Conservation (phyloP, 495 filamentous ascomycete species). For the Hypoxylon intermedium region DNA sequence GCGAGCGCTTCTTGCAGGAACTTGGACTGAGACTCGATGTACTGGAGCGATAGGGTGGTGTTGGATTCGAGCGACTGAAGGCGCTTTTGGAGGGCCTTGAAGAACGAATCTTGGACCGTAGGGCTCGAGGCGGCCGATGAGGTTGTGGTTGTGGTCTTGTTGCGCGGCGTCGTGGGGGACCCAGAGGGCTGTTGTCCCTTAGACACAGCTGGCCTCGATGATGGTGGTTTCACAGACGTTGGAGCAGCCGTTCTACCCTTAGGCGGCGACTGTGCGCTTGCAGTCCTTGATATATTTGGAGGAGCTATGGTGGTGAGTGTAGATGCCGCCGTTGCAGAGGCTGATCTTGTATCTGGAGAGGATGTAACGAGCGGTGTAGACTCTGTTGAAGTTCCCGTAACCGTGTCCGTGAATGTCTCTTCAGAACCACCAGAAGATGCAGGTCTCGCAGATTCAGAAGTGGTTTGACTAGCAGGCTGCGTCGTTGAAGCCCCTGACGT, state of each 20-base stretch:
- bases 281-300: constrained; percentile 38
- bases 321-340: constrained; percentile 21
- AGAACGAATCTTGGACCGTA: constrained; percentile 94
- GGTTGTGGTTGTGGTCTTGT: constrained; percentile 55
- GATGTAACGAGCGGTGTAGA: constrained; percentile 10
- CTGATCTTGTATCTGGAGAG: constrained; percentile 20
- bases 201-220: constrained; percentile 21
- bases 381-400: constrained; percentile 13
- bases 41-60: constrained; percentile 89
- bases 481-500: constrained; percentile 22
- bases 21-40: constrained; percentile 94
- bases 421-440: constrained; percentile 15
- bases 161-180: constrained; percentile 43
- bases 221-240: constrained; percentile 37
- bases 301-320: constrained; percentile 26
- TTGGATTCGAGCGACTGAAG: constrained; percentile 90
- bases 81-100: constrained; percentile 93
- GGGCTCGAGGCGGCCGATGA: constrained; percentile 69
- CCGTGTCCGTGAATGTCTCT: constrained; percentile 19
- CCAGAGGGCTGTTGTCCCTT: constrained; percentile 24
- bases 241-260: constrained; percentile 34
- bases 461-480: constrained; percentile 24
- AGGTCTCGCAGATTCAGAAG: constrained; percentile 27
- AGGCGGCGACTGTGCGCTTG: constrained; percentile 16
- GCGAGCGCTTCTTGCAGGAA: constrained; percentile 90